Evolutionary conservation across 257 asterid genomes (phyloP), one percentile per base, ranked within the genome.

Genomic region (Rhazya stricta): DNA sequence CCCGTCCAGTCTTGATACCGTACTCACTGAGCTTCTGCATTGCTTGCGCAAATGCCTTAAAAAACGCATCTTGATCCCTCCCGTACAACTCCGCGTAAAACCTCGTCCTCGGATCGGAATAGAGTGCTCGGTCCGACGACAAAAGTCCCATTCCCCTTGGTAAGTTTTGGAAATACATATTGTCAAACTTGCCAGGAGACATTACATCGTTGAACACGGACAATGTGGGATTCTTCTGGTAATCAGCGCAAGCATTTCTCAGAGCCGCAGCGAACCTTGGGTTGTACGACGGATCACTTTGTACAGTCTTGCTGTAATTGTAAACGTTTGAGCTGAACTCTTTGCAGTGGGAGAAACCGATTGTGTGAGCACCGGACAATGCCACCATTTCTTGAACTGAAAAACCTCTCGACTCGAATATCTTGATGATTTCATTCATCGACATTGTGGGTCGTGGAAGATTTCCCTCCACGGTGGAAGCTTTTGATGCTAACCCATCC

Each of bases 311-410:
- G 83, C 87, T 91, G 91, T 85, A 91, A 36, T 86, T 87, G 89
- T 88, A 92, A 0, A 94, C 39, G 71, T 85, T 86, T 25, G 89
- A 71, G 85, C 89, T 87, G 81, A 94, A 94, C 46, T 94, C 97
- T 61, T 88, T 89, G 86, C 99, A 94, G 76, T 94, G 99, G 0
- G 99, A 91, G 76, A 94, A 91, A 0, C 98, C 98, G 74, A 94
- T 91, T 6, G 98, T 90, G 91, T 94, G 98, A 10, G 98, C 98
- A 0, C 97, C 99, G 69, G 94, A 60, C 21, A 94, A 65, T 0
- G 97, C 99, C 36, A 92, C 97, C 96, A 88, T 92, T 80, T 94
- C 99, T 67, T 87, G 90, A 1, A 83, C 71, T 1, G 91, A 80
- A 43, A 94, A 91, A 1, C 94, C 95, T 39, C 80, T 88, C 2